These are phyloP conservation scores for Tephrocybe sp. DNA, from an alignment of 768 basidiomycete genomes.

Conservation along the genomic window DNA sequence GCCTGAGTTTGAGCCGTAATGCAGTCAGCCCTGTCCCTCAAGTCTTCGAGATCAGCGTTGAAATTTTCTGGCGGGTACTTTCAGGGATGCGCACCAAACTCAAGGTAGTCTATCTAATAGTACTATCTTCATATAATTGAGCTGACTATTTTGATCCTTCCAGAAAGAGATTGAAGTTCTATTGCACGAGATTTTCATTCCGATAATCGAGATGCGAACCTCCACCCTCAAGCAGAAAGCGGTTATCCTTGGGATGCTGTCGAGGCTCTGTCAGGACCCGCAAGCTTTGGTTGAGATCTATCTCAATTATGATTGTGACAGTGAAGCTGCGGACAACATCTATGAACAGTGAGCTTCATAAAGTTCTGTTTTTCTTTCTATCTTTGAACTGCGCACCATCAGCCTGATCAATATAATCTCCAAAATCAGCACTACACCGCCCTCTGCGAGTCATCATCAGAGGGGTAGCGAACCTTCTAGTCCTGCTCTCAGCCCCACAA, in stretches of 20 bases:
- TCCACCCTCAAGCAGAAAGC: slow-evolving; percentile 95
- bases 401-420: slow-evolving; percentile 85
- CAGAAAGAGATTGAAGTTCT: slow-evolving; percentile 99
- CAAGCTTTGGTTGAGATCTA: slow-evolving; percentile 98
- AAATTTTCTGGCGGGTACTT: slow-evolving; percentile 98
- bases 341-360: slow-evolving; percentile 80
- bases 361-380: neutral
- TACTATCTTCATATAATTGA: neutral
- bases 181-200: slow-evolving; percentile 98
- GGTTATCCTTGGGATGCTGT: slow-evolving; percentile 85
- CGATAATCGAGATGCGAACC: slow-evolving; percentile 96
- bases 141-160: slow-evolving; percentile 12
- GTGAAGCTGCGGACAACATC: slow-evolving; percentile 92
- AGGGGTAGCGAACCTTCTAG: slow-evolving; percentile 58
- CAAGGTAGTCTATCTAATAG: slow-evolving; percentile 59
- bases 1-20: slow-evolving; percentile 88
- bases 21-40: slow-evolving; percentile 94
- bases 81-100: slow-evolving; percentile 92
- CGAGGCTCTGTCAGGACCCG: slow-evolving; percentile 89
- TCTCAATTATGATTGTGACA: slow-evolving; percentile 98
- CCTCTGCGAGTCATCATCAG: slow-evolving; percentile 38
- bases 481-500: slow-evolving; percentile 54
- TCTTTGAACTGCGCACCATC: slow-evolving; percentile 6
- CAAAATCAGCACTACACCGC: slow-evolving; percentile 72
- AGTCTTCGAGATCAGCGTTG: slow-evolving; percentile 96